Evolutionary conservation across 805 yeast genomes (phyloP), one percentile per base, ranked within the genome.

Genomic region (Pichia deserticola): DNA sequence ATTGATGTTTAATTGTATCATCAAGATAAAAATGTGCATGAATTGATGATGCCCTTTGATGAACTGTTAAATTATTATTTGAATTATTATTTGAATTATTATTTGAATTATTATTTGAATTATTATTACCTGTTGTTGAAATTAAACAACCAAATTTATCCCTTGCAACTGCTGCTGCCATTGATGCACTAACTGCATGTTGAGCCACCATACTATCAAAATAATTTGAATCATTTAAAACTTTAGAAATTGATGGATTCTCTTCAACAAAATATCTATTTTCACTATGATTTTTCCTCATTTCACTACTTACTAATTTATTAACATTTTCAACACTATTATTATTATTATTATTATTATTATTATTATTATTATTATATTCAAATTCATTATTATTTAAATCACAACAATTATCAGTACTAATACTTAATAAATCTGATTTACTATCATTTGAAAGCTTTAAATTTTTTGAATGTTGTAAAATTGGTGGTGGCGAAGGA

Each of bases 11-110:
- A n/a, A 79, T 61, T 1, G 84, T 73, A 50, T 85, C 90, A 53
- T 82, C 86, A 9, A 80, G 81, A 56, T 75, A 77, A 61, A 86
- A 86, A 65, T 86, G 95, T 0, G 93, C 89, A 66, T 86, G 95
- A 54, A 83, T 82, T 0, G 86, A 76, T 15, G 85, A 75, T 25
- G 76, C 61, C 62, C 79, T 76, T 56, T 77, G 77, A 59, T 78
- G 84, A 1, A 50, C 20, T 20, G 20, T 20, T 20, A 20, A 20
- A 20, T 20, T 20, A 20, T 20, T 20, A 20, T 20, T 20, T 3
- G 20, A 20, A 32, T 40, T 50, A 37, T 43, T 37, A 34, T 11
- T 41, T n/a, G n/a, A n/a, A 30, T 11, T 33, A n/a, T 4, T 6
- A 34, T 34, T 35, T 12, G 4, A n/a, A 25, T 46, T 49, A 20